Conservation (phyloP, 2,329 filamentous ascomycete genomes). For the Stachybotrys elegans region DNA sequence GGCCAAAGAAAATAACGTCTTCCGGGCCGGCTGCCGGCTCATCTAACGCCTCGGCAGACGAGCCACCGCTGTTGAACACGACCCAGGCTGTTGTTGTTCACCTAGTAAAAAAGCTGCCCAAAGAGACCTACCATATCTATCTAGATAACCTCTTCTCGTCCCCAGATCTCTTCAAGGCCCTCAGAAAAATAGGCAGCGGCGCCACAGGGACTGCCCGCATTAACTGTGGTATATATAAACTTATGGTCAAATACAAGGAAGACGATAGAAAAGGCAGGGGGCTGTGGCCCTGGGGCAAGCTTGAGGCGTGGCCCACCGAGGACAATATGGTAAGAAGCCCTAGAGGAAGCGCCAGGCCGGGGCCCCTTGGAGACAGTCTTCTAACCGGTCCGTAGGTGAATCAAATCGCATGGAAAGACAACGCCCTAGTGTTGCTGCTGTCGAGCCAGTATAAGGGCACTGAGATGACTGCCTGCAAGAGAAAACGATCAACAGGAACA, state of each 20-base stretch:
- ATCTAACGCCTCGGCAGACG: constrained; percentile 1
- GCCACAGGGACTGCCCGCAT: not conserved
- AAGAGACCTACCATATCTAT: constrained; percentile 1
- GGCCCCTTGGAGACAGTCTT: constrained; percentile 1
- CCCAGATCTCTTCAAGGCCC: not conserved
- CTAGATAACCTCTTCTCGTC: constrained; percentile 1
- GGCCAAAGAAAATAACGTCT: not conserved
- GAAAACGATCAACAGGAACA: constrained; percentile 1
- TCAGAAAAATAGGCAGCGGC: not conserved
- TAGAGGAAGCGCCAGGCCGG: constrained; percentile 1
- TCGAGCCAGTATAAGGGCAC: constrained; percentile 1
- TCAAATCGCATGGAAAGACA: not conserved
- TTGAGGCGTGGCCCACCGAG: not conserved
- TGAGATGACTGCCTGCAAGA: constrained; percentile 1
- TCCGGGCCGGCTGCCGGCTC: not conserved
- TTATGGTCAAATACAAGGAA: constrained; percentile 2
- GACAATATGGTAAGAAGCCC: constrained; percentile 2
- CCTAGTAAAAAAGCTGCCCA: constrained; percentile 2
- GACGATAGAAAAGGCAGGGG: constrained; percentile 1
- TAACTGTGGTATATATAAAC: constrained; percentile 1
- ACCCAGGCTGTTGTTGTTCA: constrained; percentile 1
- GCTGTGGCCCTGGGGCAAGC: not conserved
- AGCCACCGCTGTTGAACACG: not conserved
- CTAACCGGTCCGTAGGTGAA: constrained; percentile 1
- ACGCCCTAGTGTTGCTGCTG: constrained; percentile 1